phyloP scores from a whole-genome alignment of 78 protist genomes.

The Dictyostelium brefeldianum region DNA sequence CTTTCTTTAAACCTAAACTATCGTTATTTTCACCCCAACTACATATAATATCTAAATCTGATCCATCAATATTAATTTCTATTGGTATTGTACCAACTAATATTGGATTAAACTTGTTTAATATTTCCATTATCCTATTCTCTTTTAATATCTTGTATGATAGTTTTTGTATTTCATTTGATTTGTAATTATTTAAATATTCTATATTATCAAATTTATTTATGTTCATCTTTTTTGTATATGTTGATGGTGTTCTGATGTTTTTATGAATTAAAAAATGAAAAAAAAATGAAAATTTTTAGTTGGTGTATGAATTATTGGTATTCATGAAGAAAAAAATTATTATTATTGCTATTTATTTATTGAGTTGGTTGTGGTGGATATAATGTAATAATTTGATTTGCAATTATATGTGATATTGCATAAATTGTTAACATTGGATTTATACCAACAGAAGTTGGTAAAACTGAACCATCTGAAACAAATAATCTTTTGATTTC shows the following conservation, averaged over 20 bases:
- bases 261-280: no score
- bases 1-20: not conserved
- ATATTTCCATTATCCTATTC: not conserved
- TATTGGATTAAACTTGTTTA: not conserved
- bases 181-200: not conserved
- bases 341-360: not conserved
- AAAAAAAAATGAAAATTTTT: no score
- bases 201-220: constrained; percentile 5
- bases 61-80: not conserved
- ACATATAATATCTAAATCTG: constrained; percentile 8
- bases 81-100: constrained; percentile 8
- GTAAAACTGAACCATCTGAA: constrained; percentile 78
- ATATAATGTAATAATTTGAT: constrained; percentile 37
- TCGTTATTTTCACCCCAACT: not conserved
- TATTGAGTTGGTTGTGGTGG: not conserved
- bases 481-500: constrained; percentile 56
- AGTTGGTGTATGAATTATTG: no score
- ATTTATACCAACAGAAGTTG: constrained; percentile 80
- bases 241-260: no score
- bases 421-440: constrained; percentile 83
- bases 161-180: not conserved
- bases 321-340: no score
- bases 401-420: constrained; percentile 47
- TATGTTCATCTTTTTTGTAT: not conserved
- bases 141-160: constrained; percentile 2